These are phyloP conservation scores for Candida loeiensis DNA, from an alignment of 805 yeast species.

Conservation along the genomic window DNA sequence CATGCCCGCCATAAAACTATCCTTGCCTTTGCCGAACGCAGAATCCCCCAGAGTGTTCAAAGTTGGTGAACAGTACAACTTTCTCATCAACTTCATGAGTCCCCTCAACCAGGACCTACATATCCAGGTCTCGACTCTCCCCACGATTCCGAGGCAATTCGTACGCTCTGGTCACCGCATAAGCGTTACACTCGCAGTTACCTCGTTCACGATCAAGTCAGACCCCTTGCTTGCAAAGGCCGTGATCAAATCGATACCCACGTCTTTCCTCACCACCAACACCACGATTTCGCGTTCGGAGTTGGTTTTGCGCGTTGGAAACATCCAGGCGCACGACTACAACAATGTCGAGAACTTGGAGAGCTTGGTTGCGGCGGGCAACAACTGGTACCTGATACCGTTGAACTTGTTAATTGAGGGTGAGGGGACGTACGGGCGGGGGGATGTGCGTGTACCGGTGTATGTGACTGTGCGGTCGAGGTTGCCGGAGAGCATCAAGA, in stretches of 20 bases:
- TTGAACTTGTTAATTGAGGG: slow-evolving; percentile 16
- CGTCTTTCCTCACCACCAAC: slow-evolving; percentile 26
- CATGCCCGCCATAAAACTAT: slow-evolving; percentile 26
- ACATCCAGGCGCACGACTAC: slow-evolving; percentile 2
- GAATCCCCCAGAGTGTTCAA: slow-evolving; percentile 8
- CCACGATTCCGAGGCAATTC: slow-evolving; percentile 16
- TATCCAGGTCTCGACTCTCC: slow-evolving; percentile 23
- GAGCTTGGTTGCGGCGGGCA: slow-evolving; percentile 20
- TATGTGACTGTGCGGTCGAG: slow-evolving; percentile 25
- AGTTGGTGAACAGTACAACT: slow-evolving; percentile 15
- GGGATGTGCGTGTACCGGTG: slow-evolving; percentile 25
- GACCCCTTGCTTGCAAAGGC: slow-evolving; percentile 16
- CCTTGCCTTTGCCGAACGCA: slow-evolving; percentile 15
- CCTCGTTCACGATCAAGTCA: slow-evolving; percentile 21
- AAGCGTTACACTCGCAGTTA: slow-evolving; percentile 23
- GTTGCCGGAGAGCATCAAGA: slow-evolving; percentile 21
- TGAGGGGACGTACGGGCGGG: background rate
- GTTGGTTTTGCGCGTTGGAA: slow-evolving; percentile 22
- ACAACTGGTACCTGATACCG: slow-evolving; percentile 37
- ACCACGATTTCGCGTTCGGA: slow-evolving; percentile 33
- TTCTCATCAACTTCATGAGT: slow-evolving; percentile 30
- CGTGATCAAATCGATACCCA: slow-evolving; percentile 32
- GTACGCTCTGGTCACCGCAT: slow-evolving; percentile 10
- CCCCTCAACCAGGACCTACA: slow-evolving; percentile 23
- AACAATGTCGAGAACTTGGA: slow-evolving; percentile 10